Percentiles rank a stretch among this genome's conserved stretches.
Evolutionary conservation across 768 basidiomycete genomes (phyloP).

Genomic region (Gautieria morchelliformis): DNA sequence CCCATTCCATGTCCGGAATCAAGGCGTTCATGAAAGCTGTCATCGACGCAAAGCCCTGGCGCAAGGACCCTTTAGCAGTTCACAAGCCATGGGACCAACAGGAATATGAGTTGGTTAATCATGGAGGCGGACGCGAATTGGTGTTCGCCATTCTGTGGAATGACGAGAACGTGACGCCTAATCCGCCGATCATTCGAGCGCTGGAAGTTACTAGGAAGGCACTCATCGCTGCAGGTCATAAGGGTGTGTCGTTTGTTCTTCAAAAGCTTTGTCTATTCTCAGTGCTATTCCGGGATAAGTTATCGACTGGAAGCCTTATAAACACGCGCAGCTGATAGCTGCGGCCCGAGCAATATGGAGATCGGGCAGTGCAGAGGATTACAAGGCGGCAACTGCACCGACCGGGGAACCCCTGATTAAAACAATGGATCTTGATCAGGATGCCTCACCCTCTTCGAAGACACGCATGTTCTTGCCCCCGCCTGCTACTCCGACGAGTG

Average conservation of each 20-base stretch:
- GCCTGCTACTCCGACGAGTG: conserved; percentile 25
- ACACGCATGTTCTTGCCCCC: conserved; percentile 16
- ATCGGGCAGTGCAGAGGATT: conserved; percentile 43
- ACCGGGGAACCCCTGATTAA: conserved; percentile 48
- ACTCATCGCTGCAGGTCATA: conserved; percentile 51
- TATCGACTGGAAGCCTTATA: conserved; percentile 55
- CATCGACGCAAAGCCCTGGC: conserved; percentile 52
- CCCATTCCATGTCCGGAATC: conserved; percentile 47
- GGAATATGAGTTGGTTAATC: conserved; percentile 49
- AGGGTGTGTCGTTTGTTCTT: conserved; percentile 30
- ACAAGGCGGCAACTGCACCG: conserved; percentile 22
- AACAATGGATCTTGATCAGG: conserved; percentile 33
- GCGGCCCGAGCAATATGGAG: conserved; percentile 33
- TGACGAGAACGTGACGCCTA: conserved; percentile 48
- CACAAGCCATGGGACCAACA: conserved; percentile 54
- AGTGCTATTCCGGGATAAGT: conserved; percentile 29
- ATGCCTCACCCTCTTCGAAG: conserved; percentile 13
- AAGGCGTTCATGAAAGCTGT: conserved; percentile 60
- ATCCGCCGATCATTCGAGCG: conserved; percentile 56
- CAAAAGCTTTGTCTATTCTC: not conserved
- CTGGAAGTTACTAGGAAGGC: conserved; percentile 48
- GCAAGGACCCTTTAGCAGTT: conserved; percentile 47
- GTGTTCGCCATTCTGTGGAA: conserved; percentile 59
- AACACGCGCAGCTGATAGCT: conserved; percentile 2
- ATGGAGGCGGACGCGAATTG: conserved; percentile 31